Base-by-base conservation (phyloP, 2,329 filamentous ascomycete genomes). In the Botryotinia narcissicola region DNA sequence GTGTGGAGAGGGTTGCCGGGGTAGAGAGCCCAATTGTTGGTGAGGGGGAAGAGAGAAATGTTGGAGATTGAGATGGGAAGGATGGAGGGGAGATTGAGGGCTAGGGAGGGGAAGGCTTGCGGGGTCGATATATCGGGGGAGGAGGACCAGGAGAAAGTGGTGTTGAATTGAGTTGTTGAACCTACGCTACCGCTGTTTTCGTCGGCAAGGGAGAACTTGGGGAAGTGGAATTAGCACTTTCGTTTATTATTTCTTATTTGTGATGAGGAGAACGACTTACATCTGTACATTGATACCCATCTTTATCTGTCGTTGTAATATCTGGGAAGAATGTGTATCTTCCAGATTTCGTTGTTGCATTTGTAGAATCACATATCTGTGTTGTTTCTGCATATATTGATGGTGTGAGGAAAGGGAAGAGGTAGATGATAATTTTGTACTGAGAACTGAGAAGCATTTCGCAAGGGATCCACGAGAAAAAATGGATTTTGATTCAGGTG, bases 251-350 rank as follows among this genome's bases (percentile, higher is more conserved):
- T 44, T 63, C 29, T 35, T 32, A 22, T 32, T 63, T 16, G 8
- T 16, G 32, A 16, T 40, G 6, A 16, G 16, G 20, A 9, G 29
- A 29, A 1, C 2, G 37, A 46, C 61, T 22, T 46, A 68, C 71
- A n/a, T 57, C 40, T 46, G 64, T 68, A 32, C 62, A 68, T 48
- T 72, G 71, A 68, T 35, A 35, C 7, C 51, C 51, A 22, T 42
- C 51, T 18, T 48, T 48, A 29, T 72, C 62, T 2, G 51, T 60
- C 20, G 62, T 40, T 51, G 48, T 22, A 0, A 72, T 32, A 29
- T 68, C 40, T 4, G 62, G 54, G 35, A 59, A 59, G 48, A 67
- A 72, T 37, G 71, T 72, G 7, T 68, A 72, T 68, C 61, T 44
- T 68, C 71, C 71, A 12, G 62, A 68, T 18, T 46, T 48, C 5